A percentile compares a stretch with the other conserved stretches of the same genome.
Evolutionary conservation across 1,284 basidiomycete genomes (phyloP).

Genomic region (Inonotus obliquus): DNA sequence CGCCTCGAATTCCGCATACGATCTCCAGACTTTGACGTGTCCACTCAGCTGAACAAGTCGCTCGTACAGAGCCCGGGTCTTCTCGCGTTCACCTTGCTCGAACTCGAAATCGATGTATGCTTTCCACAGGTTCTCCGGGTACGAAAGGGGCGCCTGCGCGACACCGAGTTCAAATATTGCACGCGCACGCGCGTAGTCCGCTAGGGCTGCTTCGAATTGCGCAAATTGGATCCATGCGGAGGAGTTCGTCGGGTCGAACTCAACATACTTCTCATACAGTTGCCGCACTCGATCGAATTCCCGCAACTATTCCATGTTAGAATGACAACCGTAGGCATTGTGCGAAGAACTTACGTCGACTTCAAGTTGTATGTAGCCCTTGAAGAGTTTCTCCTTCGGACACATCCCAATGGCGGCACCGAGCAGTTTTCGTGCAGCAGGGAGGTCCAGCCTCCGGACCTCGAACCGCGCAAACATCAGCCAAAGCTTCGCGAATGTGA

Average conservation of each 20-base stretch:
- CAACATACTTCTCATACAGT: conserved; percentile 93
- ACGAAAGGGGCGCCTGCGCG: conserved; percentile 86
- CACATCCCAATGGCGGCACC: conserved; percentile 93
- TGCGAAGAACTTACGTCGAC: conserved; percentile 56
- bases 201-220: conserved; percentile 89
- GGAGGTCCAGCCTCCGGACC: conserved; percentile 78
- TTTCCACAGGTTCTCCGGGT: conserved; percentile 99
- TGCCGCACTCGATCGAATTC: conserved; percentile 94
- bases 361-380: conserved; percentile 92
- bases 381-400: conserved; percentile 92
- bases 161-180: conserved; percentile 96
- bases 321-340: conserved; percentile 9
- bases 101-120: conserved; percentile 97
- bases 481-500: conserved; percentile 98
- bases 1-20: conserved; percentile 75
- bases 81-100: conserved; percentile 88
- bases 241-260: conserved; percentile 87
- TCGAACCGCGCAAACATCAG: conserved; percentile 90
- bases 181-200: conserved; percentile 88
- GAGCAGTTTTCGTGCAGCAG: conserved; percentile 84
- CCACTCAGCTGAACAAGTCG: conserved; percentile 83
- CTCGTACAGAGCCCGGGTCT: conserved; percentile 86
- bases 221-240: conserved; percentile 97
- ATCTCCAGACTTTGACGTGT: conserved; percentile 92
- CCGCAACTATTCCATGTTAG: conserved; percentile 49